phyloP scores from a whole-genome alignment of 768 basidiomycete genomes.

The Leccinum rimulosum region DNA sequence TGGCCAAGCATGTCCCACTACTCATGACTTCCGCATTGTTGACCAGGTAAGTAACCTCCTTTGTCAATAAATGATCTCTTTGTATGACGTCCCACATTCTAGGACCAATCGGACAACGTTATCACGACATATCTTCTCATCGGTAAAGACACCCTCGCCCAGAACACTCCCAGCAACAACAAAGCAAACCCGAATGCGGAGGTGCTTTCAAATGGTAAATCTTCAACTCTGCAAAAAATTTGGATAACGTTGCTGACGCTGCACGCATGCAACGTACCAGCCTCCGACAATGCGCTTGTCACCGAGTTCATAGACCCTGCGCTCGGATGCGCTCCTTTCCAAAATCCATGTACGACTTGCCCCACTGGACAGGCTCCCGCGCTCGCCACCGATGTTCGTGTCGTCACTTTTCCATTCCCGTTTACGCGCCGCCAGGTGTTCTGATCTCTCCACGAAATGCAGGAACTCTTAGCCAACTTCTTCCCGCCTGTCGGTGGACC shows the following conservation, averaged over 20 bases:
- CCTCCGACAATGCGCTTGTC: slow-evolving; percentile 27
- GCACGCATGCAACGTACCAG: slow-evolving; percentile 5
- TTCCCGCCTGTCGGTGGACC: slow-evolving; percentile 26
- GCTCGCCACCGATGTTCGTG: slow-evolving; percentile 24
- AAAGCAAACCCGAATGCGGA: slow-evolving; percentile 24
- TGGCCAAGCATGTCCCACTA: slow-evolving; percentile 26
- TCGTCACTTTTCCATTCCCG: not conserved
- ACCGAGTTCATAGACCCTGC: slow-evolving; percentile 27
- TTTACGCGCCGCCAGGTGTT: not conserved
- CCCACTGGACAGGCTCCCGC: slow-evolving; percentile 17
- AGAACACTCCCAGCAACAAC: slow-evolving; percentile 25
- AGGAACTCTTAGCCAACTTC: slow-evolving; percentile 25
- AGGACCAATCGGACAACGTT: slow-evolving; percentile 31
- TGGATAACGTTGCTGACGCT: not conserved
- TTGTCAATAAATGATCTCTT: not conserved
- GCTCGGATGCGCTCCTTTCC: slow-evolving; percentile 23
- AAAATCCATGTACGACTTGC: slow-evolving; percentile 28
- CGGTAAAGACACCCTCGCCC: slow-evolving; percentile 21
- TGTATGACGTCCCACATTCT: not conserved
- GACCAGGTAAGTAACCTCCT: slow-evolving; percentile 17
- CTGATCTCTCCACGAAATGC: not conserved
- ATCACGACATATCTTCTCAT: slow-evolving; percentile 29
- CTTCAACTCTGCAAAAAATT: not conserved
- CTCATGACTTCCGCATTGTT: slow-evolving; percentile 28
- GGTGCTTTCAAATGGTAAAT: slow-evolving; percentile 25